Evolutionary conservation across 305 asterid genomes (phyloP).

Genomic region (Vinca major): DNA sequence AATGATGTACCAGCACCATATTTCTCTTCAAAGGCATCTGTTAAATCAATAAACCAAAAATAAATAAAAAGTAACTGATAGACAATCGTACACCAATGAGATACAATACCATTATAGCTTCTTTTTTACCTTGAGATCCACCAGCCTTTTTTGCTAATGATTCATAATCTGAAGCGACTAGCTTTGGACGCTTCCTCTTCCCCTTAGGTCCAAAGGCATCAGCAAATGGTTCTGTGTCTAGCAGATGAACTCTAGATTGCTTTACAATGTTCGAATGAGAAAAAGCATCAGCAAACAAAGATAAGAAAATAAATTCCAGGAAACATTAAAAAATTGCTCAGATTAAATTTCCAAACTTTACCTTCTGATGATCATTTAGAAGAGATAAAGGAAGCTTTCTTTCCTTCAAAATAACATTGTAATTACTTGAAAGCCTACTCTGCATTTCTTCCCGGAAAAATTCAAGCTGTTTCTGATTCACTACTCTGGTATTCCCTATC

Average conservation of each 20-base stretch:
- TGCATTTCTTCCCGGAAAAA: constrained; percentile 73
- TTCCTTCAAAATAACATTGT: constrained; percentile 74
- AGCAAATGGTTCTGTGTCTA: constrained; percentile 77
- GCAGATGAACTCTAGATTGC: constrained; percentile 97
- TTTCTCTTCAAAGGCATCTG: constrained; percentile 74
- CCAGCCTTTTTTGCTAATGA: constrained; percentile 65
- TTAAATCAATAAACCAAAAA: constrained; percentile 1
- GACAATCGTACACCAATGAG: not conserved
- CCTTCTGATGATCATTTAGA: constrained; percentile 81
- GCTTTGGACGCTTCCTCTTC: constrained; percentile 79
- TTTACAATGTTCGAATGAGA: constrained; percentile 21
- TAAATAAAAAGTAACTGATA: not conserved
- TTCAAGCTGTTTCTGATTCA: constrained; percentile 78
- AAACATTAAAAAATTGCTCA: not conserved
- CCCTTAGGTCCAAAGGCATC: constrained; percentile 86
- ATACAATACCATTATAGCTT: constrained; percentile 15
- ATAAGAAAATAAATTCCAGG: not conserved
- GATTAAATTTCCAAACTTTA: constrained; percentile 18
- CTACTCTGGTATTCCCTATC: constrained; percentile 71
- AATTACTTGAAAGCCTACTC: constrained; percentile 66
- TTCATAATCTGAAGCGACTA: constrained; percentile 61
- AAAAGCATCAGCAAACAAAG: not conserved
- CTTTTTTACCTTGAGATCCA: constrained; percentile 68
- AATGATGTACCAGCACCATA: constrained; percentile 48
- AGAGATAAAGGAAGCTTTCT: constrained; percentile 84